A percentile compares a stretch with the other conserved stretches of the same genome.
Conservation (phyloP, 129 eudicot species). For the Rutidosis leptorrhynchoides region DNA sequence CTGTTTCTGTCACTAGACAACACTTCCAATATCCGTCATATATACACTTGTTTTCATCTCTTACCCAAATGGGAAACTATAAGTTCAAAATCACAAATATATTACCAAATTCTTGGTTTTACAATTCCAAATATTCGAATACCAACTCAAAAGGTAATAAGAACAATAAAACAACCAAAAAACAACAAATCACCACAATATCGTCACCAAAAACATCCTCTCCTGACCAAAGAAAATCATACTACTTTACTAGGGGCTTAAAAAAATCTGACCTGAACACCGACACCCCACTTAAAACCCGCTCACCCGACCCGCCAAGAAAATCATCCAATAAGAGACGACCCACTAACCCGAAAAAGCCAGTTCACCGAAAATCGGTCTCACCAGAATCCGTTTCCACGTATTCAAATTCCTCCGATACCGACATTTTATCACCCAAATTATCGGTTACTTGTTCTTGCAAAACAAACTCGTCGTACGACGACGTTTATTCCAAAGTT, state of each 20-base stretch:
- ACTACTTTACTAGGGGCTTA: constrained; percentile 55
- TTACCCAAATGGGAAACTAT: constrained; percentile 52
- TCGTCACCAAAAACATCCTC: constrained; percentile 4
- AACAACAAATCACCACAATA: constrained; percentile 10
- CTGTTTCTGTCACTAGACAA: not conserved
- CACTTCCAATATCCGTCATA: not conserved
- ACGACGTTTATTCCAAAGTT: constrained; percentile 14
- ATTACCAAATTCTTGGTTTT: constrained; percentile 71
- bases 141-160: not conserved
- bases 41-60: not conserved
- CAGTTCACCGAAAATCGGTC: not conserved
- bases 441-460: constrained; percentile 25
- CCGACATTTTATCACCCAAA: constrained; percentile 26
- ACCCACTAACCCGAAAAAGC: constrained; percentile 25
- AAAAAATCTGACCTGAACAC: constrained; percentile 16
- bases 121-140: constrained; percentile 46
- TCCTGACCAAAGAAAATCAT: constrained; percentile 51
- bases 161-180: constrained; percentile 22
- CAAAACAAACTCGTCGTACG: constrained; percentile 26
- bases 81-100: constrained; percentile 48
- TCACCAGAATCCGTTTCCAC: constrained; percentile 35
- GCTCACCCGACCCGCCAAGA: constrained; percentile 38
- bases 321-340: constrained; percentile 40
- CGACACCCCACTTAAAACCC: not conserved
- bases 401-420: constrained; percentile 10